Evolutionary conservation across 2,329 filamentous ascomycete genomes (phyloP).

Genomic region (Rasamsonia emersonii): DNA sequence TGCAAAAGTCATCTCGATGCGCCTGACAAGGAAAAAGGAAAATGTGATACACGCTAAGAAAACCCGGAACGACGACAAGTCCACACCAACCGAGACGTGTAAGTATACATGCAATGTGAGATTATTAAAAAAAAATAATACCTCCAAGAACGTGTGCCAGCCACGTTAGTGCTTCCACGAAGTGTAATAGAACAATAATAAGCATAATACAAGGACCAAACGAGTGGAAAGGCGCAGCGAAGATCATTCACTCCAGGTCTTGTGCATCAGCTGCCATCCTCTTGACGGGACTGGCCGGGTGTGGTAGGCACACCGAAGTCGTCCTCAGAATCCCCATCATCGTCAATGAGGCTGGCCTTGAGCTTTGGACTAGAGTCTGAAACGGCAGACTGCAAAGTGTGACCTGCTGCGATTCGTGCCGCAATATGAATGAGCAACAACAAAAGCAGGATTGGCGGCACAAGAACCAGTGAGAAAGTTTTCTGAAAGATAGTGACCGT

Average conservation of each 20-base stretch:
- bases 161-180: background rate
- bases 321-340: slow-evolving; percentile 23
- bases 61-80: too few relatives aligned
- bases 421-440: slow-evolving; percentile 74
- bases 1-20: too few relatives aligned
- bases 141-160: background rate
- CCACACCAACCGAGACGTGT: too few relatives aligned
- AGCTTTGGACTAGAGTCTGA: slow-evolving; percentile 1
- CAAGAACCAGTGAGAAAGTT: slow-evolving; percentile 66
- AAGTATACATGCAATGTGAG: background rate
- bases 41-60: too few relatives aligned
- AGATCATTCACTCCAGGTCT: slow-evolving; percentile 8
- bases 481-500: slow-evolving; percentile 63
- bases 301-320: slow-evolving; percentile 32
- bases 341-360: slow-evolving; percentile 9
- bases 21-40: too few relatives aligned
- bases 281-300: slow-evolving; percentile 12
- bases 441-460: slow-evolving; percentile 72
- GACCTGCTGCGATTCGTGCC: slow-evolving; percentile 54
- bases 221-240: background rate
- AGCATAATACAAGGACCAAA: background rate
- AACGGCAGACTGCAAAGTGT: slow-evolving; percentile 15
- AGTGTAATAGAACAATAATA: background rate
- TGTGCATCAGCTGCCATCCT: too few relatives aligned
- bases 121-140: background rate